Evolutionary conservation across 2,329 filamentous ascomycete genomes (phyloP).

Genomic region (Cryphonectria carpinicola): DNA sequence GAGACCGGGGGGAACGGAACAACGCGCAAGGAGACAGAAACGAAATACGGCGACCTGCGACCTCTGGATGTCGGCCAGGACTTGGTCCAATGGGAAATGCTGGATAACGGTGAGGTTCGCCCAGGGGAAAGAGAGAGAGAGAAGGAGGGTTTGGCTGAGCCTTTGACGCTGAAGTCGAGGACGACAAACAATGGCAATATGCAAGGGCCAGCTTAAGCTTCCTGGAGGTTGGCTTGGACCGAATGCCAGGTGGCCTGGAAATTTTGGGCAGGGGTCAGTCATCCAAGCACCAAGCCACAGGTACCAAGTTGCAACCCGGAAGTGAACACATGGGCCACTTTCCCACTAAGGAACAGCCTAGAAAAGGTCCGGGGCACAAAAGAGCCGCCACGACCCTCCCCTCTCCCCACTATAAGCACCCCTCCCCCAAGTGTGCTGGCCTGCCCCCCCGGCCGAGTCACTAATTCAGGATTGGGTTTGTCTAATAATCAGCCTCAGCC

Average conservation of each 20-base stretch:
- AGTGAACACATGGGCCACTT: conserved; percentile 19
- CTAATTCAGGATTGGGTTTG: neutral
- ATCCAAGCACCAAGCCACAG: neutral
- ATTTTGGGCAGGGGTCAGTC: conserved; percentile 34
- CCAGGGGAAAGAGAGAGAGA: neutral
- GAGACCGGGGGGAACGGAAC: neutral
- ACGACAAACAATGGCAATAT: conserved; percentile 7
- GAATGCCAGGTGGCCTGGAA: conserved; percentile 40
- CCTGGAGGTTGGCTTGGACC: conserved; percentile 34
- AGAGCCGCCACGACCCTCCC: neutral
- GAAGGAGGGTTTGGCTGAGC: neutral
- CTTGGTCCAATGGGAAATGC: neutral
- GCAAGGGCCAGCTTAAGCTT: conserved; percentile 12
- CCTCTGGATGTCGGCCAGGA: conserved; percentile 1
- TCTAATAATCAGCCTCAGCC: conserved; percentile 10
- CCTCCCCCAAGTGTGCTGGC: neutral
- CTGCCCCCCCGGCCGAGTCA: no score
- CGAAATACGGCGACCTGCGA: conserved; percentile 15
- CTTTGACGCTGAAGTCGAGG: conserved; percentile 1
- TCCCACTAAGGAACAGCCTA: neutral
- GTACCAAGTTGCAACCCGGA: neutral
- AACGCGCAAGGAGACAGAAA: neutral
- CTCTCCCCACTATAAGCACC: neutral
- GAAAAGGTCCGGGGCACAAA: neutral
- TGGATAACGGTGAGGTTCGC: neutral